phyloP scores from a whole-genome alignment of 1,284 basidiomycete genomes.

The Moesziomyces sp. region DNA sequence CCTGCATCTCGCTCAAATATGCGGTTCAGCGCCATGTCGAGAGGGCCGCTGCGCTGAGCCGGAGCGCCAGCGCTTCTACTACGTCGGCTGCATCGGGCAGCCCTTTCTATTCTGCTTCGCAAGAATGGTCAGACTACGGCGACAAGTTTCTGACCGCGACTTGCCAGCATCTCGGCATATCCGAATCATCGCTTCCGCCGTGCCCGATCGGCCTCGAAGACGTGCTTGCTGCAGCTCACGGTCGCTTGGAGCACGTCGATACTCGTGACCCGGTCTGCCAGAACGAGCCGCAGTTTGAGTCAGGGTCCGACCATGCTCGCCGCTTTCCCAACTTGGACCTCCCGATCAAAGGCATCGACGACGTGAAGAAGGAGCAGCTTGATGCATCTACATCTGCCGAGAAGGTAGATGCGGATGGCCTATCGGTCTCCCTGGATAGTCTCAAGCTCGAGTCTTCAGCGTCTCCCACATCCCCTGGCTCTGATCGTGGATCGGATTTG shows the following conservation, averaged over 20 bases:
- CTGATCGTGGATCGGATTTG: slow-evolving; percentile 21
- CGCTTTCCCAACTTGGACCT: slow-evolving; percentile 42
- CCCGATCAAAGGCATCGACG: slow-evolving; percentile 44
- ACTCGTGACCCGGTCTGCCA: slow-evolving; percentile 16
- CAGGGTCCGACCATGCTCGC: slow-evolving; percentile 34
- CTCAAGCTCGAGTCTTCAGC: slow-evolving; percentile 14
- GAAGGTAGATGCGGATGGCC: neutral
- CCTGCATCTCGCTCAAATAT: slow-evolving; percentile 60
- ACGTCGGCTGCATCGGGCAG: neutral
- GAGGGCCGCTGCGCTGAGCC: slow-evolving; percentile 25
- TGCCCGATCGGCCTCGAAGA: slow-evolving; percentile 52
- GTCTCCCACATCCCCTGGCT: slow-evolving; percentile 7
- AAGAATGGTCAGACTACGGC: slow-evolving; percentile 54
- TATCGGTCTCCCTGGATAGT: slow-evolving; percentile 15
- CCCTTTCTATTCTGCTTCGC: slow-evolving; percentile 7
- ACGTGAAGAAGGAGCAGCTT: slow-evolving; percentile 1
- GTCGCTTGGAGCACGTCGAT: slow-evolving; percentile 27
- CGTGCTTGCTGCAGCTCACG: slow-evolving; percentile 40
- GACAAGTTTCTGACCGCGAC: slow-evolving; percentile 59
- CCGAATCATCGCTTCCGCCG: slow-evolving; percentile 48
- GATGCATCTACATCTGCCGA: neutral
- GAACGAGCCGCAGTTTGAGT: slow-evolving; percentile 41
- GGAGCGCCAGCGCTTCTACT: neutral
- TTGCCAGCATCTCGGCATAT: slow-evolving; percentile 61
- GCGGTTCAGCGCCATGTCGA: slow-evolving; percentile 44